Base-by-base conservation (phyloP, 2,329 filamentous ascomycete species). In the Trichophyton schoenleinii region DNA sequence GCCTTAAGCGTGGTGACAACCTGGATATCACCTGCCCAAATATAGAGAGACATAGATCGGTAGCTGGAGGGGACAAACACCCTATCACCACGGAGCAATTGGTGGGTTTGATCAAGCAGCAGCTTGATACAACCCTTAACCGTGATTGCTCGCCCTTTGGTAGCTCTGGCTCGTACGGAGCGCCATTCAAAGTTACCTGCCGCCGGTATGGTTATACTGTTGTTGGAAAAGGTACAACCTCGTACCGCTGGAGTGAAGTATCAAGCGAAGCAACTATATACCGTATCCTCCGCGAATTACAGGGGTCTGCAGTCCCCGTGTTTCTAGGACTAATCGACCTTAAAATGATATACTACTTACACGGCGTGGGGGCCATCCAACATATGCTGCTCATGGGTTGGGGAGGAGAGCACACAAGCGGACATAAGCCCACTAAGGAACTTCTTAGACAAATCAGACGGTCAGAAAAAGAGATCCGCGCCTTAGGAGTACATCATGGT, bases 11-110 rank as follows among this genome's bases (percentile, higher is more conserved):
- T 18, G 57, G 69, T 18, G 62, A 62, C 8, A 3, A 62, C 44
- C 44, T 57, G 15, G 72, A 76, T 61, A 18, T 60, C 31, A n/a
- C 58, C 1, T 76, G 74, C 66, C 75, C 72, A 0, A 78, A 78
- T 62, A 65, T 72, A 1, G 61, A 49, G 7, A 63, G 70, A 59
- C 74, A 78, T 65, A 64, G 66, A 28, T 38, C 22, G 15, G 42
- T 28, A 8, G 28, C 31, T 8, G 36, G 44, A 18, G 28, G 41
- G 11, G 42, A 57, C 38, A 46, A 31, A 46, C 62, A 60, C 15
- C 36, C n/a, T 31, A 62, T 62, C 38, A 38, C 18, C 52, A 41
- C 53, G 57, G 38, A 38, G 20, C 20, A 60, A 11, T 61, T 67
- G 25, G 63, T 62, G 31, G 20, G 38, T 8, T 58, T 64, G 36